phyloP scores from a whole-genome alignment of 2,329 filamentous ascomycete genomes.

The Cladophialophora chaetospira region DNA sequence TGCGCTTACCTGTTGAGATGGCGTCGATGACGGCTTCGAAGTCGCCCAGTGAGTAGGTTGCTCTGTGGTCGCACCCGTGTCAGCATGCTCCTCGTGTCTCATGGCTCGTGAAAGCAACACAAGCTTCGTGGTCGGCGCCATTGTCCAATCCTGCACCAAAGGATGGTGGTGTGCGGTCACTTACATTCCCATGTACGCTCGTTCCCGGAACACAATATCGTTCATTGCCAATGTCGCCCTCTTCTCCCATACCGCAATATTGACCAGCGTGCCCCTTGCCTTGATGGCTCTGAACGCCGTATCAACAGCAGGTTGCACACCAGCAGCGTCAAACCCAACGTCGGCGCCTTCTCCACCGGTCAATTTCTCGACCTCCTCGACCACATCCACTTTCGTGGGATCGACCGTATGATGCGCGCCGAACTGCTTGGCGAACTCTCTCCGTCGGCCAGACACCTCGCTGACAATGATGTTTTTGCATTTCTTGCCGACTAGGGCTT shows the following conservation, averaged over 20 bases:
- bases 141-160: neutral
- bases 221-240: conserved; percentile 53
- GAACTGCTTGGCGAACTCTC: conserved; percentile 53
- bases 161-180: neutral
- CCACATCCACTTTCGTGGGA: conserved; percentile 52
- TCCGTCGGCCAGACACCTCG: conserved; percentile 52
- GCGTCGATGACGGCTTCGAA: conserved; percentile 54
- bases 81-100: too few relatives aligned
- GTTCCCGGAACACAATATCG: conserved; percentile 55
- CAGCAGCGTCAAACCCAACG: conserved; percentile 56
- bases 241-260: conserved; percentile 60
- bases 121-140: too few relatives aligned
- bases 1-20: conserved; percentile 33
- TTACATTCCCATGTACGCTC: conserved; percentile 53
- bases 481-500: conserved; percentile 47
- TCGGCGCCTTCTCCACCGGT: conserved; percentile 50
- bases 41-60: conserved; percentile 55
- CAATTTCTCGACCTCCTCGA: conserved; percentile 39
- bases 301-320: conserved; percentile 55
- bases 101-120: too few relatives aligned
- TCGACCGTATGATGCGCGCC: conserved; percentile 57
- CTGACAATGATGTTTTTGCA: conserved; percentile 54
- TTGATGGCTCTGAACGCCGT: conserved; percentile 52
- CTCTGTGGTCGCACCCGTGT: conserved; percentile 27
- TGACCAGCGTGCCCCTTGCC: conserved; percentile 55